Percentiles rank a stretch among this genome's conserved stretches.
phyloP scores from a whole-genome alignment of 2,329 filamentous ascomycete species.

The Phyllosticta ampelicida region DNA sequence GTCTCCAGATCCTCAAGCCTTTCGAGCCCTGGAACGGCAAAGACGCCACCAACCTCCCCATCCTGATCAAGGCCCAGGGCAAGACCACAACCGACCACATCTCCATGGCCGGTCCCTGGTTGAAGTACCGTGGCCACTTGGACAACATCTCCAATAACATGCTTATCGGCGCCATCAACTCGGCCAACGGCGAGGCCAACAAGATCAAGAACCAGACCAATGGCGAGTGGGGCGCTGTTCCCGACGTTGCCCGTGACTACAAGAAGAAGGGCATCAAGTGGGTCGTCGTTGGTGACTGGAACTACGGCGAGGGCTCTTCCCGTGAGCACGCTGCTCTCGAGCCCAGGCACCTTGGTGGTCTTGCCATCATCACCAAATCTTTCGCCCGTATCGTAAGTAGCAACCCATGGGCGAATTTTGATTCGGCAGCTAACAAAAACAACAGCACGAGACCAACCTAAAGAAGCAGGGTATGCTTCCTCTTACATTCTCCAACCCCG shows the following conservation, averaged over 20 bases:
- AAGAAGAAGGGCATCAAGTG: constrained; percentile 93
- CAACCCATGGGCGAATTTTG: neutral
- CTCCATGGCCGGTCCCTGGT: constrained; percentile 92
- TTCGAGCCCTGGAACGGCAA: constrained; percentile 89
- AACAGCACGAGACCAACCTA: constrained; percentile 91
- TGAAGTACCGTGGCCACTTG: constrained; percentile 97
- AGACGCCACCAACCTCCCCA: constrained; percentile 72
- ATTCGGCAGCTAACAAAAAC: constrained; percentile 7
- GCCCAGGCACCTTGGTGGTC: constrained; percentile 90
- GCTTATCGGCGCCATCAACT: constrained; percentile 95
- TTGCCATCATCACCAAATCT: constrained; percentile 89
- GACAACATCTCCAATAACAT: constrained; percentile 99
- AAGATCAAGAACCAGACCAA: constrained; percentile 88
- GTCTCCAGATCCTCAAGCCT: constrained; percentile 81
- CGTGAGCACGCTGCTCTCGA: constrained; percentile 98
- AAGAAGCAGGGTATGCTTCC: constrained; percentile 99
- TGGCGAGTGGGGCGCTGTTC: constrained; percentile 76
- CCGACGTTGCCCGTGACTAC: constrained; percentile 92
- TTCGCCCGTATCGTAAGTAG: constrained; percentile 79
- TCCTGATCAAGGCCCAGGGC: constrained; percentile 91
- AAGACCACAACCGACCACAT: constrained; percentile 98
- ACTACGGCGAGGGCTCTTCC: constrained; percentile 96
- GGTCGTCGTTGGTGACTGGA: constrained; percentile 99
- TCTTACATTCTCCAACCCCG: constrained; percentile 85
- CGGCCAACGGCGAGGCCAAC: constrained; percentile 93